These are phyloP conservation scores for Claviceps capensis DNA, from an alignment of 2,329 filamentous ascomycete species.

Conservation along the genomic window DNA sequence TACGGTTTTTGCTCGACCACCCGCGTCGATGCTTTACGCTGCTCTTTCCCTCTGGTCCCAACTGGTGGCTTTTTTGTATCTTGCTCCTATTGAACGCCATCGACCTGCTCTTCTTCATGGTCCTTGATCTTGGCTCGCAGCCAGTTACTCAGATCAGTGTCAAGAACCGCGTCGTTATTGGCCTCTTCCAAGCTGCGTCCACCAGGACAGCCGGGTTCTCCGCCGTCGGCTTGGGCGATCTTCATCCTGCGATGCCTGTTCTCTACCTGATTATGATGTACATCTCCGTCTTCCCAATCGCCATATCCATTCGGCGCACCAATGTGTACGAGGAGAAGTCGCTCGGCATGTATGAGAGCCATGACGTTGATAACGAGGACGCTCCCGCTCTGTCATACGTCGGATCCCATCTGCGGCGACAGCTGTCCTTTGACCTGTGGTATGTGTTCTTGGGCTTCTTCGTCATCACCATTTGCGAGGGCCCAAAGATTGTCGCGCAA, in stretches of 20 bases:
- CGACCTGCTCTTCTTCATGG: slow-evolving; percentile 81
- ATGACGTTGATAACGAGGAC: slow-evolving; percentile 34
- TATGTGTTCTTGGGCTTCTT: slow-evolving; percentile 92
- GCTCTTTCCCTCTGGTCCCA: slow-evolving; percentile 77
- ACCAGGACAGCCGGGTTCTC: slow-evolving; percentile 87
- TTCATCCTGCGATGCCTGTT: slow-evolving; percentile 87
- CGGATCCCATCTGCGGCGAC: slow-evolving; percentile 77
- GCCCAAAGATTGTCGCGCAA: slow-evolving; percentile 46
- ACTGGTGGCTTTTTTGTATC: slow-evolving; percentile 91
- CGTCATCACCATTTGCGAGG: slow-evolving; percentile 82
- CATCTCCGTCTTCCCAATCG: slow-evolving; percentile 92
- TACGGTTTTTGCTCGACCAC: slow-evolving; percentile 84
- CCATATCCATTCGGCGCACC: slow-evolving; percentile 83
- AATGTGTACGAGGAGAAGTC: slow-evolving; percentile 94
- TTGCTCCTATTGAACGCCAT: slow-evolving; percentile 68
- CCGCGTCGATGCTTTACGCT: slow-evolving; percentile 93
- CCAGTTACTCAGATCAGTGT: slow-evolving; percentile 54
- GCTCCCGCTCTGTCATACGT: slow-evolving; percentile 66
- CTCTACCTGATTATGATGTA: slow-evolving; percentile 99
- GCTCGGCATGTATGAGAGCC: slow-evolving; percentile 54
- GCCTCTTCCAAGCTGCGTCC: slow-evolving; percentile 77
- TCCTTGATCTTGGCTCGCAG: slow-evolving; percentile 70
- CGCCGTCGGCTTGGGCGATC: slow-evolving; percentile 58
- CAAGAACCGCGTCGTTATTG: slow-evolving; percentile 68
- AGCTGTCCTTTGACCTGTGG: slow-evolving; percentile 96